Evolutionary conservation across 164 flowering plant genomes (phyloP).

Genomic region (Sextonia rubra): DNA sequence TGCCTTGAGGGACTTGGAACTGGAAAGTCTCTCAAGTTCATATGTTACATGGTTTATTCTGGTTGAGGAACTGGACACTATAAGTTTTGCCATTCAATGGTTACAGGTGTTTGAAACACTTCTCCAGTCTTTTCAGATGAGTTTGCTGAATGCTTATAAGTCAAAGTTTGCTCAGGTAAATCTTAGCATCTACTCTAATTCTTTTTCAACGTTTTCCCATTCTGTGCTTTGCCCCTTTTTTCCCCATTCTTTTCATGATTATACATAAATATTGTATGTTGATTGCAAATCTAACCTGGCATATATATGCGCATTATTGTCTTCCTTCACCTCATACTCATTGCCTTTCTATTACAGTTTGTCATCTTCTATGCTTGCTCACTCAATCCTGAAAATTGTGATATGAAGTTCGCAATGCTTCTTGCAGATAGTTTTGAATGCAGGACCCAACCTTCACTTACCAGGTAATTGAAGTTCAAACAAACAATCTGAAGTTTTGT

Average conservation of each 20-base stretch:
- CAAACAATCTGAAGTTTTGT: neutral
- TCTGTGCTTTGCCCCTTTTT: neutral
- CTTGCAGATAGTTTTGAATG: conserved; percentile 55
- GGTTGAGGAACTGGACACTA: neutral
- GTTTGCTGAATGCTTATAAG: conserved; percentile 64
- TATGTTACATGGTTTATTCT: neutral
- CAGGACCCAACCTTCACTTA: conserved; percentile 23
- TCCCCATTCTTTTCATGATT: neutral
- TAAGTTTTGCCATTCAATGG: neutral
- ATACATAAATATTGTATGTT: neutral
- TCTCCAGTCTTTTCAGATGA: conserved; percentile 58
- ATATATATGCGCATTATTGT: neutral
- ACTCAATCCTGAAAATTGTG: conserved; percentile 79
- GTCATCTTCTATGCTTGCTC: conserved; percentile 88
- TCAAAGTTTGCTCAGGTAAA: conserved; percentile 93
- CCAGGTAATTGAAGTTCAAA: conserved; percentile 38
- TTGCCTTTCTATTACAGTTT: conserved; percentile 54
- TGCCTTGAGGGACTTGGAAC: neutral
- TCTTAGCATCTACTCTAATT: neutral
- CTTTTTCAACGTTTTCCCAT: neutral
- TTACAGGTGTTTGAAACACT: conserved; percentile 74
- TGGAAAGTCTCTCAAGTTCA: neutral
- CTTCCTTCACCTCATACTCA: neutral
- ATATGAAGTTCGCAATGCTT: conserved; percentile 43
- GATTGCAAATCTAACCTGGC: too few species aligned